phyloP scores from a whole-genome alignment of 768 basidiomycete species.

The Kwoniella mangroviensis region DNA sequence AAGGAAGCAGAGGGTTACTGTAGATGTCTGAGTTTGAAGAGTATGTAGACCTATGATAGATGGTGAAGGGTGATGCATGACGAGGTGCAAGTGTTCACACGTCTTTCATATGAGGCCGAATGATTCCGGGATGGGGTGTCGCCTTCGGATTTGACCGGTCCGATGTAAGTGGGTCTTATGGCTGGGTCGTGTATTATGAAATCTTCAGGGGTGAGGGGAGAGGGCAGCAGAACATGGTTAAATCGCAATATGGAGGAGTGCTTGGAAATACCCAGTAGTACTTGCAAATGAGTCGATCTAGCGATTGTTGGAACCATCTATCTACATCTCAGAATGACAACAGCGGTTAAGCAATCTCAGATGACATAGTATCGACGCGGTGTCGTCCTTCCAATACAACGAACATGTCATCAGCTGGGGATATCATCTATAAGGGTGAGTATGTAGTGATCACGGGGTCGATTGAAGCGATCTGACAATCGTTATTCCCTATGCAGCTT shows the following conservation, averaged over 20 bases:
- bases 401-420: conserved; percentile 32
- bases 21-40: no score
- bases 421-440: conserved; percentile 48
- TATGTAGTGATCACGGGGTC: not conserved
- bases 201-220: not conserved
- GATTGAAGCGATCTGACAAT: not conserved
- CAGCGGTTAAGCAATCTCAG: no score
- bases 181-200: not conserved
- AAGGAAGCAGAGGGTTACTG: no score
- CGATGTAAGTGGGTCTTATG: conserved; percentile 2
- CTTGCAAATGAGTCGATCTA: no score
- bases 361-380: not conserved
- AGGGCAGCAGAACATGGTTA: not conserved
- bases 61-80: no score
- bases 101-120: not conserved
- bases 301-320: no score
- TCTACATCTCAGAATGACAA: no score
- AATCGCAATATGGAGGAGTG: not conserved
- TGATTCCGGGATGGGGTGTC: not conserved
- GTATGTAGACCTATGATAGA: no score
- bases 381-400: not conserved
- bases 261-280: not conserved
- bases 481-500: conserved; percentile 25
- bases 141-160: conserved; percentile 7
- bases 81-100: not conserved